A percentile compares a stretch with the other conserved stretches of the same genome.
Conservation (phyloP, 169 alveolate species). For the Besnoitia besnoiti region DNA sequence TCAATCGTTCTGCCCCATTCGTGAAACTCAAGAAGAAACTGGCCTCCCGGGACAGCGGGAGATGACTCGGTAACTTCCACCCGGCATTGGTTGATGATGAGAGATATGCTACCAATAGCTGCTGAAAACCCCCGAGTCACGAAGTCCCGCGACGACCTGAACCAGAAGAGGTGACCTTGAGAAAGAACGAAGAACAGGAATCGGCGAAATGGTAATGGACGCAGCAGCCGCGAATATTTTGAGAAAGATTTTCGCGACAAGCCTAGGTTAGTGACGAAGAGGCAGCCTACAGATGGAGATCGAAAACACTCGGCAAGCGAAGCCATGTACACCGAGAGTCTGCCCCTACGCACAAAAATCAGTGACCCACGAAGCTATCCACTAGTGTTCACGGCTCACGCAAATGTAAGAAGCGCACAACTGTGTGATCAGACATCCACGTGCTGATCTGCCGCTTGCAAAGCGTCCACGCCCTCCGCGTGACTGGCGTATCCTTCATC, state of each 20-base stretch:
- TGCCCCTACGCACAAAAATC: no score
- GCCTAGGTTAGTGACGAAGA: not conserved
- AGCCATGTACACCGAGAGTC: no score
- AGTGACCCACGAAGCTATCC: no score
- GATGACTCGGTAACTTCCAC: not conserved
- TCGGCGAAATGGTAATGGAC: not conserved
- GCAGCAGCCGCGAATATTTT: constrained; percentile 15
- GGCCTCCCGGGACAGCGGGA: not conserved
- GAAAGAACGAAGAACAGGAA: not conserved
- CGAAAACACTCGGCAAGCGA: not conserved
- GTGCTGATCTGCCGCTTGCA: no score
- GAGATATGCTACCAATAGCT: not conserved
- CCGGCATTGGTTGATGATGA: constrained; percentile 9
- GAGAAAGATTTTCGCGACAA: not conserved
- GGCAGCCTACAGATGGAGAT: not conserved
- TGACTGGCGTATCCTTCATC: no score
- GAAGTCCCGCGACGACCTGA: not conserved
- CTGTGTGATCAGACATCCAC: no score
- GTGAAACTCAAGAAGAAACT: not conserved
- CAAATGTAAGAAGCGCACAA: no score
- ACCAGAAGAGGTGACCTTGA: constrained; percentile 39
- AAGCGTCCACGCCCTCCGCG: no score
- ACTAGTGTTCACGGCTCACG: no score
- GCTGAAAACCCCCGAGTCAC: not conserved
- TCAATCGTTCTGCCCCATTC: not conserved